Evolutionary conservation across 2,329 filamentous ascomycete species (phyloP).

Genomic region (Colletotrichum sp.): DNA sequence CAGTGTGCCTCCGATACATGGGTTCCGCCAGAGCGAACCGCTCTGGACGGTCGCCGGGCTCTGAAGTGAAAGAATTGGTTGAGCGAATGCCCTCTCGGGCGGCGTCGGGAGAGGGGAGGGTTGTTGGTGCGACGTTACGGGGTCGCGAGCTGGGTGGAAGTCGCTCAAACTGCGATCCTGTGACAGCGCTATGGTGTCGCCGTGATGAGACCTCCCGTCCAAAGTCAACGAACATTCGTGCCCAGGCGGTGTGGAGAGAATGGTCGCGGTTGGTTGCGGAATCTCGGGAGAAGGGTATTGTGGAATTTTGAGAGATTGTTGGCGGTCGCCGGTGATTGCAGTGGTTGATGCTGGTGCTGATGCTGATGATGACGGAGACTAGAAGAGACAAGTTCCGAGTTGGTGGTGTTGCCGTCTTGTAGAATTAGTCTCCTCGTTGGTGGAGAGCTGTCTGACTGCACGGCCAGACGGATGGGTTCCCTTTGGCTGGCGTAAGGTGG

Average conservation of each 20-base stretch:
- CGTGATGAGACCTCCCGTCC: slow-evolving; percentile 16
- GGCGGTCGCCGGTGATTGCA: not conserved
- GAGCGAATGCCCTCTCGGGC: slow-evolving; percentile 58
- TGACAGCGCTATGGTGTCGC: slow-evolving; percentile 15
- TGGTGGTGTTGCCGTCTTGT: slow-evolving; percentile 12
- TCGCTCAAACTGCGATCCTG: slow-evolving; percentile 13
- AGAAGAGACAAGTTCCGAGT: not conserved
- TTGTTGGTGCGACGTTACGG: slow-evolving; percentile 23
- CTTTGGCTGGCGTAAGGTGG: slow-evolving; percentile 12
- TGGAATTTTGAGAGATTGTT: not conserved
- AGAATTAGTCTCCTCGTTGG: not conserved
- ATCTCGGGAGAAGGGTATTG: not conserved
- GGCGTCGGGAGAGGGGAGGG: slow-evolving; percentile 35
- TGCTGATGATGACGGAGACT: slow-evolving; percentile 1
- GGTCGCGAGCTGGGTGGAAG: slow-evolving; percentile 27
- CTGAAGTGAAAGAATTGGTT: slow-evolving; percentile 65
- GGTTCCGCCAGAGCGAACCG: slow-evolving; percentile 78
- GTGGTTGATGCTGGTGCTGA: not conserved
- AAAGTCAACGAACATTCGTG: slow-evolving; percentile 35
- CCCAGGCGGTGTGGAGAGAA: slow-evolving; percentile 17
- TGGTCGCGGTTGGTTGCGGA: slow-evolving; percentile 8
- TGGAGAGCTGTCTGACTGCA: slow-evolving; percentile 17
- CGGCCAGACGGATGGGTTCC: slow-evolving; percentile 8
- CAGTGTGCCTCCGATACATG: slow-evolving; percentile 74
- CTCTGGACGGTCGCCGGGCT: slow-evolving; percentile 73